Conservation (phyloP, 345 rosid species). For the Dipteronia sinensis region DNA sequence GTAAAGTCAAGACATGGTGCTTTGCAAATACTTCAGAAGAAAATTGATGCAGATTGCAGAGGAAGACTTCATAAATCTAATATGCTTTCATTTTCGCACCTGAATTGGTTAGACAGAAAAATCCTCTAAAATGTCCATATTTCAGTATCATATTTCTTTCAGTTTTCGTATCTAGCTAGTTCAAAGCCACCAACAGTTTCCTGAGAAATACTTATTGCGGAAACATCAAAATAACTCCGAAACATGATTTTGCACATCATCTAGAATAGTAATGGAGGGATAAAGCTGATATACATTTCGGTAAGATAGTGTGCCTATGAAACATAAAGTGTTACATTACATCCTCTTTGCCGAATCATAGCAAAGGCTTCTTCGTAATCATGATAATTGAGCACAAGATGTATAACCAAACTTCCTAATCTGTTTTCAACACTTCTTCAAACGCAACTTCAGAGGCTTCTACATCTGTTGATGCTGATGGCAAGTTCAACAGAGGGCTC, state of each 20-base stretch:
- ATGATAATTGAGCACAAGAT: not conserved
- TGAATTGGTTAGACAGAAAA: no score
- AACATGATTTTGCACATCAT: not conserved
- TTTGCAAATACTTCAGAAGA: not conserved
- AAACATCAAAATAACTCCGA: not conserved
- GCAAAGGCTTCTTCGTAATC: not conserved
- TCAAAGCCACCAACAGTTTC: not conserved
- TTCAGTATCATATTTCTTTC: not conserved
- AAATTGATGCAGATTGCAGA: not conserved
- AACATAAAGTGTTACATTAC: not conserved
- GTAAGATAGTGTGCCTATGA: not conserved
- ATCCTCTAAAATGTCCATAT: not conserved
- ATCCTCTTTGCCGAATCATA: not conserved
- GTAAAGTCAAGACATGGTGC: not conserved
- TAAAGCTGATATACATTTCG: not conserved
- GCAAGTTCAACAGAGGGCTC: conserved; percentile 42
- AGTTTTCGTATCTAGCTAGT: not conserved
- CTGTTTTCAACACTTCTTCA: conserved; percentile 31
- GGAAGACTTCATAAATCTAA: not conserved
- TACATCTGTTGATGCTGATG: conserved; percentile 11
- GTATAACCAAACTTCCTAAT: conserved; percentile 26
- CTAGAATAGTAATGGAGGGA: not conserved
- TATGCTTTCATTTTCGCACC: not conserved
- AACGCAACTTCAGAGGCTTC: conserved; percentile 22
- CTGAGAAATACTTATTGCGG: not conserved